Percentiles rank a stretch among this genome's conserved stretches.
phyloP scores from a whole-genome alignment of 805 yeast species.

The Yarrowia phangngaensis region DNA sequence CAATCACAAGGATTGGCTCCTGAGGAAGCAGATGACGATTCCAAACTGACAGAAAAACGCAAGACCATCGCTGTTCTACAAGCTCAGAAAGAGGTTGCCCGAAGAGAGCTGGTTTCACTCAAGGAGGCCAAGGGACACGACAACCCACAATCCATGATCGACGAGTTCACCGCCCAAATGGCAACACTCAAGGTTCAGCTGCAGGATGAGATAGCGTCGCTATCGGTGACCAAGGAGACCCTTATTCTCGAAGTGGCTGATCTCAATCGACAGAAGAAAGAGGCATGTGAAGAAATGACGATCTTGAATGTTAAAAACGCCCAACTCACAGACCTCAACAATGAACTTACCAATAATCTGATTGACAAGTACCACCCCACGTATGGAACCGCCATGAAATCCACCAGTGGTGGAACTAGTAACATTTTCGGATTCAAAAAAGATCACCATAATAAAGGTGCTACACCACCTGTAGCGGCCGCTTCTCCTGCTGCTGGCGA shows the following conservation, averaged over 20 bases:
- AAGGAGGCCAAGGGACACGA: conserved; percentile 41
- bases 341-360: conserved; percentile 39
- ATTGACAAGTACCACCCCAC: conserved; percentile 36
- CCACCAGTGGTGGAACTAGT: not conserved
- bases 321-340: conserved; percentile 42
- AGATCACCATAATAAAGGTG: not conserved
- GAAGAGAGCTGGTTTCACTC: conserved; percentile 45
- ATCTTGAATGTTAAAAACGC: conserved; percentile 38
- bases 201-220: conserved; percentile 44
- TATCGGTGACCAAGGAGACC: conserved; percentile 36
- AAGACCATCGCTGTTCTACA: conserved; percentile 41
- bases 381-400: conserved; percentile 18
- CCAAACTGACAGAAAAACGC: conserved; percentile 34
- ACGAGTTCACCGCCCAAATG: conserved; percentile 46
- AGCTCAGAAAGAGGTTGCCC: conserved; percentile 36
- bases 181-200: conserved; percentile 48
- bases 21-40: conserved; percentile 26
- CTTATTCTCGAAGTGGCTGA: conserved; percentile 36
- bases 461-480: conserved; percentile 1
- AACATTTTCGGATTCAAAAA: conserved; percentile 23
- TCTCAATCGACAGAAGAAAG: conserved; percentile 34
- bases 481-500: conserved; percentile 9
- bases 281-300: conserved; percentile 37
- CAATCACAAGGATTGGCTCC: conserved; percentile 25
- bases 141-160: conserved; percentile 38